Evolutionary conservation across 2,329 filamentous ascomycete genomes (phyloP).

Genomic region (Colletotrichum neosansevieriae): DNA sequence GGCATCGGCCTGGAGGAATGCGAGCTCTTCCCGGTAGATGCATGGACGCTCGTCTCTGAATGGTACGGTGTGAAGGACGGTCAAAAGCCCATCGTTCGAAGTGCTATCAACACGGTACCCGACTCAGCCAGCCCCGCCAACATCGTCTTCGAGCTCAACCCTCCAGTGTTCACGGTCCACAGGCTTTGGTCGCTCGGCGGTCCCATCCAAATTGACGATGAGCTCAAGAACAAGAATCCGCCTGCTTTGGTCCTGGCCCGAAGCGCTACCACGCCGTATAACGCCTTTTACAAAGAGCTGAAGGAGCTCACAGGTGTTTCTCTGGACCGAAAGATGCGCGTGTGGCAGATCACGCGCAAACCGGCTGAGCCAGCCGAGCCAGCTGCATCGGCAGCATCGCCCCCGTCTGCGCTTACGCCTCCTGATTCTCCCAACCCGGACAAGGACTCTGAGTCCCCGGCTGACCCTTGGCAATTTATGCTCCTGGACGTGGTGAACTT

Average conservation of each 20-base stretch:
- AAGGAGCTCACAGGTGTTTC: constrained; percentile 79
- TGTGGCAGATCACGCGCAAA: constrained; percentile 74
- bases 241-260: constrained; percentile 76
- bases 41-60: constrained; percentile 83
- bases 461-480: constrained; percentile 54
- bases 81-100: constrained; percentile 78
- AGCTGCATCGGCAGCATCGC: constrained; percentile 52
- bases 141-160: constrained; percentile 84
- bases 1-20: constrained; percentile 79
- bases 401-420: constrained; percentile 52
- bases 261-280: constrained; percentile 76
- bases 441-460: constrained; percentile 45
- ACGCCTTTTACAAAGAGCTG: constrained; percentile 80
- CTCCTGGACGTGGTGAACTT: constrained; percentile 68
- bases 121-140: constrained; percentile 69
- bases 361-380: constrained; percentile 49
- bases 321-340: constrained; percentile 77
- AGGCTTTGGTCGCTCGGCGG: constrained; percentile 76
- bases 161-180: constrained; percentile 86
- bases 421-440: constrained; percentile 54
- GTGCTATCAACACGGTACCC: constrained; percentile 80
- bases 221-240: constrained; percentile 72
- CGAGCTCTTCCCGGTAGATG: constrained; percentile 80
- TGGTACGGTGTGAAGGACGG: constrained; percentile 84
- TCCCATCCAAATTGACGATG: constrained; percentile 67